Evolutionary conservation across 1,139 yeast genomes (phyloP), one percentile per base, ranked within the genome.

Genomic region (Pichiaceae sp.): DNA sequence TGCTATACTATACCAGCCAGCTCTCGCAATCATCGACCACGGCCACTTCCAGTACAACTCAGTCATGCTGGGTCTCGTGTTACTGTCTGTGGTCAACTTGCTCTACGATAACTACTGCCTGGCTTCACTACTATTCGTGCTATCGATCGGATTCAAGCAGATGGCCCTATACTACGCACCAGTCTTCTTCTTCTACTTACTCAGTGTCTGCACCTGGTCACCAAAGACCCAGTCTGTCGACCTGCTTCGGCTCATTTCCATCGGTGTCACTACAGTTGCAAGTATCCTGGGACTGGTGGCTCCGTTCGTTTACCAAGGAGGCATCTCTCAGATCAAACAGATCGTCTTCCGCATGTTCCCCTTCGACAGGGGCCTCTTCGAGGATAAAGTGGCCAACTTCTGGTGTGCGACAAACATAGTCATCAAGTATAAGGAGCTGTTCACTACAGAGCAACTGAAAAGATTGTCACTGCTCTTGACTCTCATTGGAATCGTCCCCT

Each of bases 1-100:
- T 6, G 76, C 85, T 7, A 76, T 87, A 17, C 57, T 89, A 34
- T 77, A 78, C 55, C 94, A 82, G 54, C 96, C 98, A 0, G 71
- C 84, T 4, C 66, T 91, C 45, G 71, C 84, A 32, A 67, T 93
- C 40, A 78, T 93, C 39, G 99, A 93, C 56, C 96, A 93, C 59
- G 98, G 98, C 9, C 98, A 93, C 60, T 93, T 91, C 61, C 98
- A 93, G 62, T 89, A 77, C 62, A 91, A 93, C 53, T 75, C 89
- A 0, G 94, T 91, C 15, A 91, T 93, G 97, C 72, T 93, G 35
- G 98, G 98, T 0, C 64, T 86, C 26, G 70, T 89, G 12, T 64
- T 91, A 26, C 64, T 78, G 44, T 69, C 94, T 1, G 63, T 87
- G 28, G 75, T 75, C 39, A 79, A 79, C 45, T 63, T 89, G 36